Base-by-base conservation (phyloP, 768 basidiomycete genomes). In the Amyloporia xantha region DNA sequence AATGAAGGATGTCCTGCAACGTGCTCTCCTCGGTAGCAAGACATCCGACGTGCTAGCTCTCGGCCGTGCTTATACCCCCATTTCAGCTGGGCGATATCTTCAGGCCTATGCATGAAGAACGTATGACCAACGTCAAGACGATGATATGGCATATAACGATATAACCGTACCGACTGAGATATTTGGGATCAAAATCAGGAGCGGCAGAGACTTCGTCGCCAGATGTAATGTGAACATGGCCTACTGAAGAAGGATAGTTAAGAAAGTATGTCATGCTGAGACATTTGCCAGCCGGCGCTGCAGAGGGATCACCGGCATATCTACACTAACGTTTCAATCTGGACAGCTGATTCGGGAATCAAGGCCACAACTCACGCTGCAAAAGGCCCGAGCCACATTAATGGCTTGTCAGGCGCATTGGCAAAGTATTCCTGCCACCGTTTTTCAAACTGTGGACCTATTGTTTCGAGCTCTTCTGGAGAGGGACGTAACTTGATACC, bases 401-500 rank as follows among this genome's bases (percentile, higher is more conserved):
- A 73, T 6, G 79, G 72, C 56, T 82, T 83, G 57, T 84, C 83
- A 0, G 75, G 73, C 2, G 67, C 70, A 25, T 67, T 62, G 23
- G 62, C 71, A 35, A 77, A 83, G 59, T 74, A 77, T 11, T 62
- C 59, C 5, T 71, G 62, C 82, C 81, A 82, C 37, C 70, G 63
- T 20, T 64, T 41, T 24, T 67, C 58, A 55, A 83, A 84, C 4
- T 59, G 68, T 5, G 75, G 69, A 0, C 71, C 70, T 28, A 84
- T 62, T 15, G 67, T 67, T 41, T 71, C 66, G 19, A 81, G 66
- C 37, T 84, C 82, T 4, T 68, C 65, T 3, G 55, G 54, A 13
- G 62, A 72, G 3, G 82, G 82, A 21, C 83, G 70, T 12, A 81
- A 56, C 55, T 80, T 82, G 53, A 79, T 69, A 2, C 77, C 81